Evolutionary conservation across 148 eudicot genomes (phyloP), one percentile per base, ranked within the genome.

Genomic region (Cornus florida): DNA sequence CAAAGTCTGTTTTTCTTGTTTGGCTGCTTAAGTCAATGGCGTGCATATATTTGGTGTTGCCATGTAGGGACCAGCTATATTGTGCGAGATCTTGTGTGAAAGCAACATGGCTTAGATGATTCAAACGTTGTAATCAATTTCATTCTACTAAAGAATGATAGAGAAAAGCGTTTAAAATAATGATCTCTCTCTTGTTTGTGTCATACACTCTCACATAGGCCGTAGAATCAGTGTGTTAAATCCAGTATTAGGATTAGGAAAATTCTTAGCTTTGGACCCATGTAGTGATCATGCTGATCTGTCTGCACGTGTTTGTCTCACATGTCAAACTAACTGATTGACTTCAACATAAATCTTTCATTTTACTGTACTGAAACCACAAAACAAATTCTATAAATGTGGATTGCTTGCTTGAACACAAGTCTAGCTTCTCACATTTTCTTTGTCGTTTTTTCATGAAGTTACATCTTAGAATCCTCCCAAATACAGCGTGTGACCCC

Each of bases 1-100:
- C 57, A 22, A 71, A 39, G 31, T 57, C 48, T 41, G 6, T 62
- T 62, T 62, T 20, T 6, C 66, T 6, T 43, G 8, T 43, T 43
- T 43, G 48, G 48, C 48, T 43, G 48, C 72, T 67, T 48, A 2
- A 19, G 79, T 74, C 77, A 74, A 38, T 74, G 69, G 68, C 32
- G 17, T 74, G 77, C 19, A n/a, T 39, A 20, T 70, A 70, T 39
- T 32, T 70, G 43, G 73, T 35, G 10, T 70, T 35, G 19, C 10
- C 64, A 6, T 24, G 77, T 35, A 71, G 73, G 67, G 69, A 60
- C 53, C 32, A 10, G 43, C 33, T 59, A 20, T 17, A 0, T 41
- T 8, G 38, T 33, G 20, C 4, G 6, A n/a, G 20, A 74, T 62
- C 77, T 74, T 10, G 22, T 74, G 69, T 22, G 69, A 62, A 35